phyloP scores from a whole-genome alignment of 768 basidiomycete genomes.

The Auricularia cornea region DNA sequence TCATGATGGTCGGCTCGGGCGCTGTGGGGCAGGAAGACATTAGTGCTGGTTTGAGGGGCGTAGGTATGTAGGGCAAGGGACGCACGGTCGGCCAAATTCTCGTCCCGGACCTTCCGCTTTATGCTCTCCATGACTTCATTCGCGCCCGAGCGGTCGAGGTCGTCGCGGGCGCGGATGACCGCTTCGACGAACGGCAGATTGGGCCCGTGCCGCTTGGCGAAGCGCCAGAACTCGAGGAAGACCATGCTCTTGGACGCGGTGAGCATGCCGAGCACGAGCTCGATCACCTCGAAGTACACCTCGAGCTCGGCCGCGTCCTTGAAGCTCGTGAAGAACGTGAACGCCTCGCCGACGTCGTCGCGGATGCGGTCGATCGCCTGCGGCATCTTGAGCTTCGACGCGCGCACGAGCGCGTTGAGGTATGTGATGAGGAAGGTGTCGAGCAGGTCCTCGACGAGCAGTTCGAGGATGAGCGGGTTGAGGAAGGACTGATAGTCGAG shows the following conservation, averaged over 20 bases:
- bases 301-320: constrained; percentile 78
- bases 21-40: constrained; percentile 37
- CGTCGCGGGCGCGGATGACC: constrained; percentile 80
- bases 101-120: constrained; percentile 87
- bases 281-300: constrained; percentile 74
- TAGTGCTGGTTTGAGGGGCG: not conserved
- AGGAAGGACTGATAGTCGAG: constrained; percentile 88
- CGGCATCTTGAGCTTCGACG: constrained; percentile 81
- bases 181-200: constrained; percentile 88
- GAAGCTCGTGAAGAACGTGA: constrained; percentile 71
- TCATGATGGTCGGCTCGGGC: constrained; percentile 81
- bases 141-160: constrained; percentile 81
- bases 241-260: constrained; percentile 83
- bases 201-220: constrained; percentile 90
- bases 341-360: constrained; percentile 68
- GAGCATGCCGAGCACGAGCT: constrained; percentile 71
- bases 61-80: constrained; percentile 13
- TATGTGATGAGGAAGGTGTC: constrained; percentile 87
- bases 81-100: constrained; percentile 74
- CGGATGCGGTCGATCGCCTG: constrained; percentile 75
- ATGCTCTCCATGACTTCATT: constrained; percentile 91
- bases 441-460: constrained; percentile 86
- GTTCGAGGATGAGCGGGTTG: constrained; percentile 82
- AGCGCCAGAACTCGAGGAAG: constrained; percentile 89
- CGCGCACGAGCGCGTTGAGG: constrained; percentile 76